These are phyloP conservation scores for Linum trigynum DNA, from an alignment of 345 rosid species.

Conservation along the genomic window DNA sequence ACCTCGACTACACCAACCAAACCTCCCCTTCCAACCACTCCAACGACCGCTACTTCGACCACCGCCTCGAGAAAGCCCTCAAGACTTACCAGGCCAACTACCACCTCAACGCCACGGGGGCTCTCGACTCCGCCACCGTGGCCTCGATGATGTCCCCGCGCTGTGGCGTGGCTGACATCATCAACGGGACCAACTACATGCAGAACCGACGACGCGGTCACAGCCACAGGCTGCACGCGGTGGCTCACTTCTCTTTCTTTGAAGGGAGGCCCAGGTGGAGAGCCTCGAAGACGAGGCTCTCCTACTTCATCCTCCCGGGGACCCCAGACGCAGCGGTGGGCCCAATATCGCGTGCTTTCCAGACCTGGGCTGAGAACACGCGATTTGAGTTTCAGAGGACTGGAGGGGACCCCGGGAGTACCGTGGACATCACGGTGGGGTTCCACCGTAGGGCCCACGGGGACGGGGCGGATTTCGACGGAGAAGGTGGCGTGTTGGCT, in stretches of 20 bases:
- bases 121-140: constrained; percentile 20
- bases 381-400: constrained; percentile 16
- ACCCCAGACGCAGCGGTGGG: constrained; percentile 2
- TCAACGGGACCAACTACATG: constrained; percentile 25
- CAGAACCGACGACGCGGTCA: neutral
- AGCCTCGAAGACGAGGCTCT: constrained; percentile 15
- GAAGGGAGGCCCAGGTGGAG: constrained; percentile 21
- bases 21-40: neutral
- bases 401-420: neutral
- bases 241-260: constrained; percentile 20
- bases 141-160: constrained; percentile 23
- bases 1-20: constrained; percentile 12
- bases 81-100: constrained; percentile 27
- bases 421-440: constrained; percentile 20
- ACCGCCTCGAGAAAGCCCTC: constrained; percentile 23
- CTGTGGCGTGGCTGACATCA: constrained; percentile 29
- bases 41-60: constrained; percentile 20
- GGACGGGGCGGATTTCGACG: constrained; percentile 16
- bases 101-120: constrained; percentile 18
- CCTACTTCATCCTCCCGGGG: constrained; percentile 17
- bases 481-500: constrained; percentile 16
- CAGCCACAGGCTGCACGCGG: constrained; percentile 14
- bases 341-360: constrained; percentile 16
- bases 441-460: constrained; percentile 18
- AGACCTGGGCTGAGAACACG: constrained; percentile 18